Conservation (phyloP, 1,284 basidiomycete genomes). For the Meripilus lineatus region DNA sequence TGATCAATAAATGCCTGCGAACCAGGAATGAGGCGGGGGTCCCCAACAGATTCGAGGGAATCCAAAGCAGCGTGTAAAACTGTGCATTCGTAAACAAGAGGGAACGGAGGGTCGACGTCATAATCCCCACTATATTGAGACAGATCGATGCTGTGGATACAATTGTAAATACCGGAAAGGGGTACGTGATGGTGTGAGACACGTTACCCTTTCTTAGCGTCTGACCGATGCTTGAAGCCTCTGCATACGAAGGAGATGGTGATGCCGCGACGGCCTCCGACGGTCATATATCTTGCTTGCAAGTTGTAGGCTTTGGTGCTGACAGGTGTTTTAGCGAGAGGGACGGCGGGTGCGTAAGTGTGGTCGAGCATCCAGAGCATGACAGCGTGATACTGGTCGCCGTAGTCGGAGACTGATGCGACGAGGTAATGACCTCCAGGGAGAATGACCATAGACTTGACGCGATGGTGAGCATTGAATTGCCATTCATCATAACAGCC, state of each 20-base stretch:
- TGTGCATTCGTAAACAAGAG: conserved; percentile 47
- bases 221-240: conserved; percentile 12
- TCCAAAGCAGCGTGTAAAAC: conserved; percentile 44
- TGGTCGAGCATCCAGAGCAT: conserved; percentile 56
- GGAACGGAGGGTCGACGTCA: conserved; percentile 43
- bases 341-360: conserved; percentile 33
- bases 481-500: conserved; percentile 24
- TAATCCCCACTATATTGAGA: conserved; percentile 40
- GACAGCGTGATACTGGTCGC: conserved; percentile 42
- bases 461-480: conserved; percentile 35
- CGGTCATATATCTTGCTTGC: conserved; percentile 57
- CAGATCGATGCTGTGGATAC: conserved; percentile 34
- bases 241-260: conserved; percentile 47
- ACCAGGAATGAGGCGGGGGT: conserved; percentile 39
- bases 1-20: conserved; percentile 30
- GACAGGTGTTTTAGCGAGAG: conserved; percentile 48
- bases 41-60: conserved; percentile 36
- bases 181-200: too few species aligned
- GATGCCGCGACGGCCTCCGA: conserved; percentile 45
- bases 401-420: conserved; percentile 47
- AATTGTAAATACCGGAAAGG: background rate
- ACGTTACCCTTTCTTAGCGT: too few species aligned
- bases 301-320: conserved; percentile 52
- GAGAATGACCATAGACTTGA: conserved; percentile 56
- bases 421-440: conserved; percentile 69